Conservation (phyloP, 257 asterid species). For the Echites panduratus region DNA sequence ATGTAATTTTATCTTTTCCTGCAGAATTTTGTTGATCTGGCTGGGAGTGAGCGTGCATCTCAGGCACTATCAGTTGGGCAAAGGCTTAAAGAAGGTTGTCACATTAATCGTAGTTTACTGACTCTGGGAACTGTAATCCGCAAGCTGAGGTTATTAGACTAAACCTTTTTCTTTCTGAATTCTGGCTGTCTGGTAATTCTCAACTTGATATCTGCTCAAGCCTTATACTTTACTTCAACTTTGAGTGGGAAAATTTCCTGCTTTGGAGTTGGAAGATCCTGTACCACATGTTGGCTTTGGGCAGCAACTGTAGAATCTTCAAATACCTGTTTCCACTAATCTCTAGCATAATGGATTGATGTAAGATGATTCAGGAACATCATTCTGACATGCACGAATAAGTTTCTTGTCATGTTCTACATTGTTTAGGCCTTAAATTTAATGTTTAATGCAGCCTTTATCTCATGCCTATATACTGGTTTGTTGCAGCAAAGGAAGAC, state of each 20-base stretch:
- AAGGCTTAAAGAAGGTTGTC: constrained; percentile 98
- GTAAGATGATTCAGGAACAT: not conserved
- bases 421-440: not conserved
- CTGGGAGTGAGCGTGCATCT: constrained; percentile 99
- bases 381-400: not conserved
- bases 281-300: not conserved
- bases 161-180: constrained; percentile 3
- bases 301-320: not conserved
- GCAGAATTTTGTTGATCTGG: constrained; percentile 98
- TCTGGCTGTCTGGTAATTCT: constrained; percentile 3
- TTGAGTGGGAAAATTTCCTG: not conserved
- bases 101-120: constrained; percentile 94
- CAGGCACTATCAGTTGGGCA: constrained; percentile 93
- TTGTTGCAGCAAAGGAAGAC: constrained; percentile 90
- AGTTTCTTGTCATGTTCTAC: not conserved
- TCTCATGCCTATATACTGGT: not conserved
- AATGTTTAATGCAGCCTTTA: not conserved
- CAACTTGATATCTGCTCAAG: not conserved
- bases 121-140: constrained; percentile 92
- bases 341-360: not conserved
- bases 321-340: not conserved
- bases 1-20: constrained; percentile 22
- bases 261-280: not conserved
- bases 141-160: constrained; percentile 63
- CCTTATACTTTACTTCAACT: not conserved